Evolutionary conservation across 495 filamentous ascomycete species (phyloP).

Genomic region (Hypoxylon lienhwacheense): DNA sequence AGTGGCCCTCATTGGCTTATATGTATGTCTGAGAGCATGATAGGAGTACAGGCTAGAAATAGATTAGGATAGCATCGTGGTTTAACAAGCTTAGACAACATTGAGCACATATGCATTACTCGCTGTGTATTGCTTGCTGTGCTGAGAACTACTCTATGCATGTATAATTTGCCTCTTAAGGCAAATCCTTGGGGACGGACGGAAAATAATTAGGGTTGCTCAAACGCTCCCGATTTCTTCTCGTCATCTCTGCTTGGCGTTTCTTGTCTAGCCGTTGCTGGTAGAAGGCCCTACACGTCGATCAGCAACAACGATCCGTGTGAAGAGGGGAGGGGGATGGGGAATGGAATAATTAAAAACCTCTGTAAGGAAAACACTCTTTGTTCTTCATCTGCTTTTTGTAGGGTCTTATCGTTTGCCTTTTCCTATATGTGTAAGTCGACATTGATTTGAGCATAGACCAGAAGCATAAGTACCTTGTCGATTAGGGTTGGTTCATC

Average conservation of each 20-base stretch:
- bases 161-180: slow-evolving; percentile 41
- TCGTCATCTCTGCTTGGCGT: slow-evolving; percentile 76
- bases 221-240: slow-evolving; percentile 78
- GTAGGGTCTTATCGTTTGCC: slow-evolving; percentile 51
- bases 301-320: slow-evolving; percentile 22
- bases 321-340: not conserved
- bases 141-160: slow-evolving; percentile 1
- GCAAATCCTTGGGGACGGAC: slow-evolving; percentile 71
- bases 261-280: slow-evolving; percentile 80
- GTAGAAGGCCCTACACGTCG: slow-evolving; percentile 72
- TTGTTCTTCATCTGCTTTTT: slow-evolving; percentile 61
- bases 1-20: slow-evolving; percentile 5
- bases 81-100: not conserved
- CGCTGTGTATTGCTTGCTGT: not conserved
- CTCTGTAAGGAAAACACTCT: slow-evolving; percentile 85
- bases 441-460: slow-evolving; percentile 19
- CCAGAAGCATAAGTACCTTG: slow-evolving; percentile 28
- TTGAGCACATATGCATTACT: too few species aligned
- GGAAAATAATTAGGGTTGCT: slow-evolving; percentile 79
- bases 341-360: slow-evolving; percentile 48
- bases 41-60: not conserved
- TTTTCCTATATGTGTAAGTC: slow-evolving; percentile 53
- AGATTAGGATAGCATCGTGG: not conserved
- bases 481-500: slow-evolving; percentile 13
- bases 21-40: slow-evolving; percentile 4